Conservation (phyloP, 2,329 filamentous ascomycete species). For the Calonectria leucothoes region DNA sequence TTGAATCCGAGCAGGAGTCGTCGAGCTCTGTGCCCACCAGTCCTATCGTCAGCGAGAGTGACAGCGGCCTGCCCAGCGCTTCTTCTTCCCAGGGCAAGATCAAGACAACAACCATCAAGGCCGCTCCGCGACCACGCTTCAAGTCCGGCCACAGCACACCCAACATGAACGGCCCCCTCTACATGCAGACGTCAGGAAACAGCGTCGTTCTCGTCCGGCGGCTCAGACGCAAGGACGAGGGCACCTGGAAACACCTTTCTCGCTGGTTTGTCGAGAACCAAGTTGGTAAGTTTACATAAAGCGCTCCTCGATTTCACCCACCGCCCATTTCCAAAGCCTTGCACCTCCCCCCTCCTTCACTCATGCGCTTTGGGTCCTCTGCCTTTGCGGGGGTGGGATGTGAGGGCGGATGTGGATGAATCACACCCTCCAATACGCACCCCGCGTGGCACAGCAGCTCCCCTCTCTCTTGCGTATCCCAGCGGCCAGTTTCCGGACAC, state of each 20-base stretch:
- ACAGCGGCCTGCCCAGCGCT: background rate
- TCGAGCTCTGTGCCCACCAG: conserved; percentile 20
- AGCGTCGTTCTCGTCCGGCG: conserved; percentile 67
- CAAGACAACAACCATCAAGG: conserved; percentile 31
- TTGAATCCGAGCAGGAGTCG: conserved; percentile 21
- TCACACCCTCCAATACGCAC: conserved; percentile 32
- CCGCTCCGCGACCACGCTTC: conserved; percentile 41
- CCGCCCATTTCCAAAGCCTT: background rate
- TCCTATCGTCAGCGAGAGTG: background rate
- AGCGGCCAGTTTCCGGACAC: conserved; percentile 25
- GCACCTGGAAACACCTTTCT: conserved; percentile 69
- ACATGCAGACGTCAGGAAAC: conserved; percentile 64
- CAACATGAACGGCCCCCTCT: conserved; percentile 67
- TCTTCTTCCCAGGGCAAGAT: conserved; percentile 17
- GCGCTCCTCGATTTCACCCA: background rate
- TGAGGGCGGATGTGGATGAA: conserved; percentile 5
- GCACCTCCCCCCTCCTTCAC: background rate
- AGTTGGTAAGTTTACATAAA: conserved; percentile 71
- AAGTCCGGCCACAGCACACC: conserved; percentile 48
- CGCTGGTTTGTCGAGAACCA: conserved; percentile 83
- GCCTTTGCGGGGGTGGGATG: background rate
- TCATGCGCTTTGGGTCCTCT: conserved; percentile 11
- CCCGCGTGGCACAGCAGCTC: conserved; percentile 40
- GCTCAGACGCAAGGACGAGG: conserved; percentile 71
- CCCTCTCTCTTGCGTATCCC: conserved; percentile 24